Evolutionary conservation across 345 rosid genomes (phyloP), one percentile per base, ranked within the genome.

Genomic region (Brassica nigra): DNA sequence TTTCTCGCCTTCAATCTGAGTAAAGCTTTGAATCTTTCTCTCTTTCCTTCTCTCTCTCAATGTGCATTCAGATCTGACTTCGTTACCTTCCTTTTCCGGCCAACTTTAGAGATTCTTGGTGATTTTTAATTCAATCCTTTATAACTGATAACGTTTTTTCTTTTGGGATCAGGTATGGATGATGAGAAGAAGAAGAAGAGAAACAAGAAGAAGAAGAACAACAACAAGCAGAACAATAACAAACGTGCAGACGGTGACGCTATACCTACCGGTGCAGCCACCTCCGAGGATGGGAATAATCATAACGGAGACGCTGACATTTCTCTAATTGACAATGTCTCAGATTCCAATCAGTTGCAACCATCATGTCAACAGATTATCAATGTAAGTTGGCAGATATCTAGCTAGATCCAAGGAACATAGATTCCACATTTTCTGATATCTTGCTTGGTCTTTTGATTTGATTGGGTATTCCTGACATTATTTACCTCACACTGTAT

Each of bases 151-250:
- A 37, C 18, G 28, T 54, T 57, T 77, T 58, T 37, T 20, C 47
- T 39, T 68, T 36, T 52, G 63, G 71, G 49, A 55, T 78, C 16
- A 86, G 83, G 77, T 27, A 87, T 90, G 95, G 95, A 90, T 63
- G 91, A 86, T 3, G 90, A 86, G 14, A 90, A 84, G 89, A 90
- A 84, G 84, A 88, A 87, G 73, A 90, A 84, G 84, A 71, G 87
- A 57, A 90, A 82, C 76, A 90, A 89, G 84, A 90, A 89, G 6
- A 90, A 85, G 88, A 90, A 90, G 74, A 89, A 23, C 27, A 23
- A 84, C 76, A 84, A 84, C 76, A 84, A 85, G 75, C 85, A 83
- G 82, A 76, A 37, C 33, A 82, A 84, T 29, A 42, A 5, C 57
- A 73, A 78, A 49, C 78, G 80, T 31, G 81, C 52, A 33, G 88